A percentile compares a stretch with the other conserved stretches of the same genome.
phyloP scores from a whole-genome alignment of 768 basidiomycete genomes.

The Suillus sp. region DNA sequence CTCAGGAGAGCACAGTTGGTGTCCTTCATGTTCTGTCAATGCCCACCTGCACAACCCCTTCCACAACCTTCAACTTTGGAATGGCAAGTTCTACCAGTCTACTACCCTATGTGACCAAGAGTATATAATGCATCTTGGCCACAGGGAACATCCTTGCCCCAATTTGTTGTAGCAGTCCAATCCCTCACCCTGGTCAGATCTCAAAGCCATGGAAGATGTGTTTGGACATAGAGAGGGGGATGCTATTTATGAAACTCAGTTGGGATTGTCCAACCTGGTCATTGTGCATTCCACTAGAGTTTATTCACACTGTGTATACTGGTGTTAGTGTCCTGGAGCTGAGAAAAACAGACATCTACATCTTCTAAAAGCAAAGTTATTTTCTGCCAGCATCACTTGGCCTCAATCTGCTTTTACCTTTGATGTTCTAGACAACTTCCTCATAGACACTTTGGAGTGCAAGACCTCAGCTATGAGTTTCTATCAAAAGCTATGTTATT shows the following conservation, averaged over 20 bases:
- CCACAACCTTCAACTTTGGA: slow-evolving; percentile 26
- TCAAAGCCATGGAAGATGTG: not conserved
- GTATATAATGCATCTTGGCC: slow-evolving; percentile 22
- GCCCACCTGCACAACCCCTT: slow-evolving; percentile 9
- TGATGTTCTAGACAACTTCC: slow-evolving; percentile 21
- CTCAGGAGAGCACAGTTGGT: slow-evolving; percentile 9
- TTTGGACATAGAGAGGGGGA: not conserved
- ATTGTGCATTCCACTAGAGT: slow-evolving; percentile 11
- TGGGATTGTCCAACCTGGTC: not conserved
- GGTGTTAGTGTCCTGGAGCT: slow-evolving; percentile 5
- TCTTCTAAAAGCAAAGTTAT: slow-evolving; percentile 16
- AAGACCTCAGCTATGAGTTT: slow-evolving; percentile 10
- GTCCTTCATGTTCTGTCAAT: slow-evolving; percentile 2
- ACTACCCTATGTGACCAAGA: slow-evolving; percentile 24
- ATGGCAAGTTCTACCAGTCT: slow-evolving; percentile 19
- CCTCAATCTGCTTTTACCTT: slow-evolving; percentile 26
- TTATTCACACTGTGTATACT: slow-evolving; percentile 4
- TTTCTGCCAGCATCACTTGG: slow-evolving; percentile 15
- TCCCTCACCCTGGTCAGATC: not conserved
- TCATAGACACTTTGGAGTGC: slow-evolving; percentile 23
- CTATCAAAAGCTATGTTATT: not conserved
- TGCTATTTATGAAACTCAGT: not conserved
- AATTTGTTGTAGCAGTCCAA: not conserved
- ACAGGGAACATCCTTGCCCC: slow-evolving; percentile 24
- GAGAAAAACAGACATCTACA: slow-evolving; percentile 10